These are phyloP conservation scores for Coniferiporia weirii DNA, from an alignment of 1,284 basidiomycete genomes.

Conservation along the genomic window DNA sequence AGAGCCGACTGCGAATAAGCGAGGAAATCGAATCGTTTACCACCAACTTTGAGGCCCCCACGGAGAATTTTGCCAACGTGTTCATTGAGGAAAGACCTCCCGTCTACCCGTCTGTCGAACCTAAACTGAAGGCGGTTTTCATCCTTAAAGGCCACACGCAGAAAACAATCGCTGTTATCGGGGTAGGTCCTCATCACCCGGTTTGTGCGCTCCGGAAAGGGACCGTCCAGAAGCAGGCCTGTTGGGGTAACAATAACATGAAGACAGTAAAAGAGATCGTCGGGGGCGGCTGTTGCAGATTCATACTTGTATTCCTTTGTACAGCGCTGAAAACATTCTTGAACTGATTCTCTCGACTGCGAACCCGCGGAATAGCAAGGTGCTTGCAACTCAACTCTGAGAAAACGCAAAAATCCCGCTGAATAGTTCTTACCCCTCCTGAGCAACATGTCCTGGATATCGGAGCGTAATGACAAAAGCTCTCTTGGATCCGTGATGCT, in stretches of 20 bases:
- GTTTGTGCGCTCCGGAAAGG: constrained; percentile 61
- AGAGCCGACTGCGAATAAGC: constrained; percentile 46
- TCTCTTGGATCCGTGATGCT: constrained; percentile 42
- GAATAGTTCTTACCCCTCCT: constrained; percentile 33
- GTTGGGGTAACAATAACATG: constrained; percentile 60
- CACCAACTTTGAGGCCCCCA: constrained; percentile 37
- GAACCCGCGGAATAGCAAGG: constrained; percentile 27
- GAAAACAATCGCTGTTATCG: constrained; percentile 47
- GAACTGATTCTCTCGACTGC: constrained; percentile 24
- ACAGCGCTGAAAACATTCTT: constrained; percentile 33
- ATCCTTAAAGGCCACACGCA: constrained; percentile 61
- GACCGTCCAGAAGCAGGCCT: constrained; percentile 50
- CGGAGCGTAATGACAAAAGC: constrained; percentile 28
- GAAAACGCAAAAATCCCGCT: constrained; percentile 39
- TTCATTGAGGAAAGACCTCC: constrained; percentile 37
- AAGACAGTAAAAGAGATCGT: constrained; percentile 46
- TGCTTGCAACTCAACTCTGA: constrained; percentile 29
- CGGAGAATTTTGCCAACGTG: constrained; percentile 40
- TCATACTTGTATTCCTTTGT: constrained; percentile 27
- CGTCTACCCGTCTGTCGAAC: constrained; percentile 48
- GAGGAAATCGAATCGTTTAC: constrained; percentile 36
- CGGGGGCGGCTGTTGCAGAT: constrained; percentile 27
- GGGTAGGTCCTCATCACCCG: constrained; percentile 52
- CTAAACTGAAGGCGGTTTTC: constrained; percentile 48
- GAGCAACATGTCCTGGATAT: neutral